Percentiles rank a stretch among this genome's conserved stretches.
phyloP scores from a whole-genome alignment of 139 green algal species.

The Auxenochlorella pyrenoidosa region DNA sequence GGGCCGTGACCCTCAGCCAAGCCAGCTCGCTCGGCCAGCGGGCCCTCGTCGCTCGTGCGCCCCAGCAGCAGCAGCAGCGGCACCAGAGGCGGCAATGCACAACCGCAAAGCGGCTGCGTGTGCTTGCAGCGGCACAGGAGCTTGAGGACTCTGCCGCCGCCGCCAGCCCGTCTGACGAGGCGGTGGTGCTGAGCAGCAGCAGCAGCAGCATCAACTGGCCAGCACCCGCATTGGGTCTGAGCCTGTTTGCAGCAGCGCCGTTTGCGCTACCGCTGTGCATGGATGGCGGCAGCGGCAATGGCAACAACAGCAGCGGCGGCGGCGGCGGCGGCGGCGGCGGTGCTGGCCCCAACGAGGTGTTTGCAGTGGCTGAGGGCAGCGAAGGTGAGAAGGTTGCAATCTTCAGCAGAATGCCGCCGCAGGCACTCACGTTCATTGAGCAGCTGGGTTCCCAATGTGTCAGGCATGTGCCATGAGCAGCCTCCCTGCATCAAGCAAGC shows the following conservation, averaged over 20 bases:
- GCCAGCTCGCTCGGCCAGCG: background rate
- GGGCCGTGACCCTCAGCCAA: too few species aligned
- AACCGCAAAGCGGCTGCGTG: background rate
- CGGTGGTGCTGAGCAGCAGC: background rate
- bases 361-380: slow-evolving; percentile 43
- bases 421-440: background rate
- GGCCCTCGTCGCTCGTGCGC: background rate
- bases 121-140: background rate
- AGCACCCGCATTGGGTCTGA: background rate
- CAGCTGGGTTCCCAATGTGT: background rate
- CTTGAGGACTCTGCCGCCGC: background rate
- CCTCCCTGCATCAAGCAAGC: too few species aligned
- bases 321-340: slow-evolving; percentile 52
- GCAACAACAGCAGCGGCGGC: slow-evolving; percentile 46
- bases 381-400: slow-evolving; percentile 21
- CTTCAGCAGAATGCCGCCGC: background rate
- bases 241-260: slow-evolving; percentile 20
- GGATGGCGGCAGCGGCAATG: slow-evolving; percentile 40
- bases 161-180: background rate
- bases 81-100: slow-evolving; percentile 3
- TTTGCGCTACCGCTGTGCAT: slow-evolving; percentile 13
- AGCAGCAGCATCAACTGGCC: background rate
- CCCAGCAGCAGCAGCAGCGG: background rate
- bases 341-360: slow-evolving; percentile 32
- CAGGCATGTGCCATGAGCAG: too few species aligned